Evolutionary conservation across 2,329 filamentous ascomycete species (phyloP).

Genomic region (Aspergillus amoenus): DNA sequence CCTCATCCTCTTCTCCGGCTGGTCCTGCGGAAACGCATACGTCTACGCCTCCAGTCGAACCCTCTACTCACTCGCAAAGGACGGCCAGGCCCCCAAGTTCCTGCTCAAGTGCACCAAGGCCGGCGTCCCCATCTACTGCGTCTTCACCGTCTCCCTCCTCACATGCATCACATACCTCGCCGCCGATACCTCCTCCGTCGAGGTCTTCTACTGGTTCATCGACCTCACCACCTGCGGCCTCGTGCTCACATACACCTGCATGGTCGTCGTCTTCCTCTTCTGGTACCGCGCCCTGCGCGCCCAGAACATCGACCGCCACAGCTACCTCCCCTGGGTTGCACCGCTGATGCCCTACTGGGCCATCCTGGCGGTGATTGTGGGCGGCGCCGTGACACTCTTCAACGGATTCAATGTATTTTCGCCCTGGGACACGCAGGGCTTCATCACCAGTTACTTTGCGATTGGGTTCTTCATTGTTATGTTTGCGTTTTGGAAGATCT

Average conservation of each 20-base stretch:
- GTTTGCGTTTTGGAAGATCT: constrained; percentile 37
- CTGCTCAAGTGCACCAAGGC: constrained; percentile 58
- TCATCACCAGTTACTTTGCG: constrained; percentile 54
- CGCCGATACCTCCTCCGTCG: constrained; percentile 60
- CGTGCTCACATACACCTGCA: constrained; percentile 55
- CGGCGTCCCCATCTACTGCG: constrained; percentile 71
- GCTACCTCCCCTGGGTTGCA: constrained; percentile 65
- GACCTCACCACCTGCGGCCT: constrained; percentile 49
- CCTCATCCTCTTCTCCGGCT: constrained; percentile 69
- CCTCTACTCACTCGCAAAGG: constrained; percentile 48
- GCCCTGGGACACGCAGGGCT: constrained; percentile 46
- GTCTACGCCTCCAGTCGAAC: constrained; percentile 55
- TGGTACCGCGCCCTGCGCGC: constrained; percentile 68
- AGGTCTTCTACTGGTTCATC: constrained; percentile 70
- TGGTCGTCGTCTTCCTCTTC: constrained; percentile 67
- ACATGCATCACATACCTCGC: constrained; percentile 71
- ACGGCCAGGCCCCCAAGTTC: constrained; percentile 54
- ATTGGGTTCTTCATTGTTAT: constrained; percentile 45
- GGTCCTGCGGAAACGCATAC: constrained; percentile 67
- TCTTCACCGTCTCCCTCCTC: constrained; percentile 62
- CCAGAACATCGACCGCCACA: constrained; percentile 66
- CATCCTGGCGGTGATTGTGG: constrained; percentile 58
- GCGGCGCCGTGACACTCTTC: constrained; percentile 60
- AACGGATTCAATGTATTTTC: constrained; percentile 58
- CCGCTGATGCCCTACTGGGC: constrained; percentile 69